Conservation (phyloP, 1,284 basidiomycete species). For the Heterobasidion occidentale region DNA sequence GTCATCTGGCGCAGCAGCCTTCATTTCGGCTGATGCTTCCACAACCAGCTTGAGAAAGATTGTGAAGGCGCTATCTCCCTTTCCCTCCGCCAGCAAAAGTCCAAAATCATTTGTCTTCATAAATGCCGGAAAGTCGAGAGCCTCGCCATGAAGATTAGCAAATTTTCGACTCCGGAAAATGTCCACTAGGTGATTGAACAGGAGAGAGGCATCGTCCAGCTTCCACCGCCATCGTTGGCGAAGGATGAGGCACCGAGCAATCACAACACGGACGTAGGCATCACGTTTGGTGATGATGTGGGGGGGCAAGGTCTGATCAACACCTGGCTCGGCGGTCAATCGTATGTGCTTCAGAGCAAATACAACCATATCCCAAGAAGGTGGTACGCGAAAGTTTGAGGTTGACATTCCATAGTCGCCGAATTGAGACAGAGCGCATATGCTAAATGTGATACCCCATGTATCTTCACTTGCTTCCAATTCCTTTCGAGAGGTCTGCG, state of each 20-base stretch:
- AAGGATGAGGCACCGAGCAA: conserved; percentile 69
- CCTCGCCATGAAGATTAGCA: conserved; percentile 70
- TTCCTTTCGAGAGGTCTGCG: conserved; percentile 23
- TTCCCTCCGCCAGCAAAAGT: conserved; percentile 44
- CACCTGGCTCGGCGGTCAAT: conserved; percentile 43
- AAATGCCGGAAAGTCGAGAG: conserved; percentile 73
- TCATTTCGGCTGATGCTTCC: conserved; percentile 35
- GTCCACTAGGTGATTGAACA: conserved; percentile 65
- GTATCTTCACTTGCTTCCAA: conserved; percentile 59
- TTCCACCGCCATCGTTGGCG: conserved; percentile 72
- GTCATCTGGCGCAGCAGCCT: conserved; percentile 8
- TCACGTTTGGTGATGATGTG: conserved; percentile 57
- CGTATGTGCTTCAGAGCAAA: conserved; percentile 54
- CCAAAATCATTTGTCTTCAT: conserved; percentile 55
- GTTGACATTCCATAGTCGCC: conserved; percentile 55
- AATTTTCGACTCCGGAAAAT: conserved; percentile 81
- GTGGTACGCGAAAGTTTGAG: conserved; percentile 36
- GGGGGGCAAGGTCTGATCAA: conserved; percentile 31
- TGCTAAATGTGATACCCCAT: conserved; percentile 67
- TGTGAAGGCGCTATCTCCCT: conserved; percentile 68
- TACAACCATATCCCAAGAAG: conserved; percentile 64
- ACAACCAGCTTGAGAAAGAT: conserved; percentile 77
- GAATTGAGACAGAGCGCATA: conserved; percentile 79
- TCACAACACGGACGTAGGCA: conserved; percentile 67
- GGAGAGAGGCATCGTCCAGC: conserved; percentile 45